A percentile compares a stretch with the other conserved stretches of the same genome.
Conservation (phyloP, 2,329 filamentous ascomycete genomes). For the Aspergillus tubingensis region DNA sequence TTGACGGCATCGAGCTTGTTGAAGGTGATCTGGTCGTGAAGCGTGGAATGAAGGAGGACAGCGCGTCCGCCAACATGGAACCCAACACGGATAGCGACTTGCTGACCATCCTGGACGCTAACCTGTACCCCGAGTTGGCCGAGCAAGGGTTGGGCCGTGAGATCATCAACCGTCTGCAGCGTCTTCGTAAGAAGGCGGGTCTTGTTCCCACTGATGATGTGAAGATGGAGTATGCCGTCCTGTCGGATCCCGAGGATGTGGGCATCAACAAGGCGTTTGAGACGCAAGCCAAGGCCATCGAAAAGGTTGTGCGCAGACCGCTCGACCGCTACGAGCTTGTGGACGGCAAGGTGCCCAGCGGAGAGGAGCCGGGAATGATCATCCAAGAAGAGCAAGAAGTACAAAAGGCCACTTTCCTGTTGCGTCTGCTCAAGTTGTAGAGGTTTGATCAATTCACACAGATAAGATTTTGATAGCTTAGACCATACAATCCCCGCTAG, state of each 20-base stretch:
- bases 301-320: constrained; percentile 75
- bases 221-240: constrained; percentile 86
- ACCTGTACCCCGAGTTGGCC: constrained; percentile 79
- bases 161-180: constrained; percentile 89
- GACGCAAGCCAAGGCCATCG: constrained; percentile 67
- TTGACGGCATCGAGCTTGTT: constrained; percentile 82
- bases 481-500: constrained; percentile 11
- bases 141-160: constrained; percentile 88
- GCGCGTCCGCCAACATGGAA: constrained; percentile 72
- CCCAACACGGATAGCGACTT: constrained; percentile 88
- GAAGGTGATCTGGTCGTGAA: constrained; percentile 82
- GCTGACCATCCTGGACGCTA: constrained; percentile 83
- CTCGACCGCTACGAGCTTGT: constrained; percentile 68
- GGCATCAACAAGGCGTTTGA: constrained; percentile 71
- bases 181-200: constrained; percentile 89
- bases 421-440: constrained; percentile 74
- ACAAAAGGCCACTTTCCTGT: constrained; percentile 76
- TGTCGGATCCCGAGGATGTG: constrained; percentile 75
- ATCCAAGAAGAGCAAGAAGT: constrained; percentile 83
- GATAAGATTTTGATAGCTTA: constrained; percentile 13
- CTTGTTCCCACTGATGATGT: constrained; percentile 91
- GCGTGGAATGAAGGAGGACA: constrained; percentile 73
- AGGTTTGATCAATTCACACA: neutral
- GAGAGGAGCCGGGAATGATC: constrained; percentile 64
- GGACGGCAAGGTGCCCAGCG: constrained; percentile 58